Base-by-base conservation (phyloP, 2,329 filamentous ascomycete genomes). In the Fusarium sp. region DNA sequence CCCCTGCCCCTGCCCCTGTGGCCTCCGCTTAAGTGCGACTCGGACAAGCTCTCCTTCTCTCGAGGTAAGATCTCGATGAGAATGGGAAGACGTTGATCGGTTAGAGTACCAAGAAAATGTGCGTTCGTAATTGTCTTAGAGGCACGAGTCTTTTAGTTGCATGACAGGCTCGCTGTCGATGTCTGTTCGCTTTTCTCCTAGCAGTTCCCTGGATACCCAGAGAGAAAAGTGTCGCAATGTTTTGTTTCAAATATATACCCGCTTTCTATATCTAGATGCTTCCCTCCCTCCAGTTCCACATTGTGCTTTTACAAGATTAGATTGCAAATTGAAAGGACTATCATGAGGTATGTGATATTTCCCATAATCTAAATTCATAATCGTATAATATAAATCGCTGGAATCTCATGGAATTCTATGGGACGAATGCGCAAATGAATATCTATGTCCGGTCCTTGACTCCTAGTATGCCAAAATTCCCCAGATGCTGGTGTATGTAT, bases 191-290 rank as follows among this genome's bases (percentile, higher is more conserved):
- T 77, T 77, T 73, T 75, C 45, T 74, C 72, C 72, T 76, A 67
- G 71, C 73, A 69, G 65, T 76, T 73, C 63, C 77, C 77, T 79
- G 79, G 77, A 80, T 80, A 80, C 79, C 77, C 65, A 68, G 67
- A 70, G 72, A 75, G 71, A 77, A 70, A 75, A 75, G 65, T 60
- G 69, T 61, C 65, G 74, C 69, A 70, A 76, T 76, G 75, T 77
- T 66, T 71, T 70, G 66, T 73, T 71, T 75, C 48, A 70, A 78
- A 77, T 75, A 74, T 80, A 80, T 80, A 80, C 78, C 79, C 78
- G 75, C 70, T 69, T 63, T 66, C 23, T 54, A 54, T 54, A 41
- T 54, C 25, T n/a, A 18, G 23, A 54, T 39, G 29, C 23, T 10
- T n/a, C 35, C 33, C 49, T 54, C 19, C 10, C 10, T 54, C 23